Evolutionary conservation across 2,329 filamentous ascomycete species (phyloP), one percentile per base, ranked within the genome.

Genomic region (Hypomyces rosellus): DNA sequence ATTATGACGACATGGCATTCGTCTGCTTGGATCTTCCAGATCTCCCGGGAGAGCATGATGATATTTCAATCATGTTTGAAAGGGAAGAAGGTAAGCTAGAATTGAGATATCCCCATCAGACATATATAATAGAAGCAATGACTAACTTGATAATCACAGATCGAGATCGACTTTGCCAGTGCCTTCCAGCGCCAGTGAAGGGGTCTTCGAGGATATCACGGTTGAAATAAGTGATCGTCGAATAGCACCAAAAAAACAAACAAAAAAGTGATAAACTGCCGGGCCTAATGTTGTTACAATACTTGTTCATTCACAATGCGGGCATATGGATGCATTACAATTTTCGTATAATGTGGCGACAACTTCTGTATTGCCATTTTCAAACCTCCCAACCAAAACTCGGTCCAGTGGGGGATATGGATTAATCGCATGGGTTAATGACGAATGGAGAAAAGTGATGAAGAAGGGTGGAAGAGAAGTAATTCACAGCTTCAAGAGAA

Each of bases 41-140:
- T 60, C 88, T 95, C 66, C 88, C 90, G 1, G 88, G 88, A 46
- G 91, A 96, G 70, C 89, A 96, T 68, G 91, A 96, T 66, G 91
- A 96, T 70, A 89, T 96, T 58, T 80, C 85, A 11, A 84, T 96
- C 61, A 69, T 85, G 54, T 96, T 96, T 73, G 89, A 95, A 56
- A 84, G 77, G 42, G 86, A 89, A 64, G 74, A 78, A 61, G 86
- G 87, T 90, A 69, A 74, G 85, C 76, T 46, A 45, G 13, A 39
- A 39, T 15, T n/a, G 9, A 7, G 36, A n/a, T 12, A 16, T n/a
- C 13, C 36, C 6, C 37, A 6, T 48, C 33, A 14, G 12, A 5
- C 11, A 6, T 16, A 5, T 18, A 3, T 12, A 18, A 16, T 14
- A 40, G 20, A 50, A 59, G 66, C 60, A 65, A 61, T 20, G 6